These are phyloP conservation scores for Herpotrichia juniperi DNA, from an alignment of 2,329 filamentous ascomycete genomes.

Conservation along the genomic window DNA sequence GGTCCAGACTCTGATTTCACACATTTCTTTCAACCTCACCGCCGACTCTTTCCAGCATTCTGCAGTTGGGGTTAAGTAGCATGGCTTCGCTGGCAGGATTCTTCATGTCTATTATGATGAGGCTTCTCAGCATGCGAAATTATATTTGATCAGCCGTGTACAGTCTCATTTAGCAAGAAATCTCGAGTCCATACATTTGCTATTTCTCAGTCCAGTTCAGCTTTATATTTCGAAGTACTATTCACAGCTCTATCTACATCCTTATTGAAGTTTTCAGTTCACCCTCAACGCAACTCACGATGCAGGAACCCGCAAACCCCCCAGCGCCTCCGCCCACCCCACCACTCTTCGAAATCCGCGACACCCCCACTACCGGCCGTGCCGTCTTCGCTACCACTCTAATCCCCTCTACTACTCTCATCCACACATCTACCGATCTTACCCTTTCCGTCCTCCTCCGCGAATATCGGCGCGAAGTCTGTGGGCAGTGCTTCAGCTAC, in stretches of 20 bases:
- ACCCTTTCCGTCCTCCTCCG: slow-evolving; percentile 50
- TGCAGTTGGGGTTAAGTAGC: background rate
- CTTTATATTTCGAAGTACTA: too few species aligned
- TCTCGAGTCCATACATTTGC: too few species aligned
- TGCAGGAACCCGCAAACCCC: background rate
- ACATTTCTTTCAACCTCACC: background rate
- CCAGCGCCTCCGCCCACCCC: too few species aligned
- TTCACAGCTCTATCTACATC: too few species aligned
- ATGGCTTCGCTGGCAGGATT: background rate
- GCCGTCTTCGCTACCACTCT: slow-evolving; percentile 50
- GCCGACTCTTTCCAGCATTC: background rate
- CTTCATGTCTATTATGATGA: background rate
- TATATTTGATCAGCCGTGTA: background rate
- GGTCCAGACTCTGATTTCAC: background rate
- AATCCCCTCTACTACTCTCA: slow-evolving; percentile 42
- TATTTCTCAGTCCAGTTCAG: too few species aligned
- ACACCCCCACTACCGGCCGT: slow-evolving; percentile 51
- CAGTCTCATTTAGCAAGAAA: too few species aligned
- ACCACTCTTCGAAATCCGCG: slow-evolving; percentile 43
- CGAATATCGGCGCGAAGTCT: slow-evolving; percentile 56
- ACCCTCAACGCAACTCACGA: background rate
- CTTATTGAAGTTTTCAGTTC: too few species aligned
- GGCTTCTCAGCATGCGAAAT: background rate
- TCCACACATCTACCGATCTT: slow-evolving; percentile 47
- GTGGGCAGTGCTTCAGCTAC: slow-evolving; percentile 55